Conservation (phyloP, 2,329 filamentous ascomycete genomes). For the Fusarium brachygibbosum region DNA sequence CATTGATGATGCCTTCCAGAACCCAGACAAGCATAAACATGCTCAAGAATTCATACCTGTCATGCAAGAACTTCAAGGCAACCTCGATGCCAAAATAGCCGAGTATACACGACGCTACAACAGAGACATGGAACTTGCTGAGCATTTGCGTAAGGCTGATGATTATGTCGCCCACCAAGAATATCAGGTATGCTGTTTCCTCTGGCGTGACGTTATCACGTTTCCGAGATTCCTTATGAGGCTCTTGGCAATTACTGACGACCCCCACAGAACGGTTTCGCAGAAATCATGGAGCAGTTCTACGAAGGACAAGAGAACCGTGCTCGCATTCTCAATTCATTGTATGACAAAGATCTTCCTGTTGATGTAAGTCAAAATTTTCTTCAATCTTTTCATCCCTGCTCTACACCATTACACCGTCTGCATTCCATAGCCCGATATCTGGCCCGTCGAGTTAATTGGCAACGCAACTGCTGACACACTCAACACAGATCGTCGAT, state of each 20-base stretch:
- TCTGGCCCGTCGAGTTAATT: conserved; percentile 25
- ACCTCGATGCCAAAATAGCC: conserved; percentile 50
- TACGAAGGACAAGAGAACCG: conserved; percentile 62
- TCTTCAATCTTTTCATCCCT: conserved; percentile 24
- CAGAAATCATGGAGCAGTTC: conserved; percentile 58
- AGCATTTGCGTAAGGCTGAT: conserved; percentile 55
- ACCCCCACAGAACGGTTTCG: conserved; percentile 54
- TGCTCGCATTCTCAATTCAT: conserved; percentile 60
- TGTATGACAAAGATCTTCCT: conserved; percentile 61
- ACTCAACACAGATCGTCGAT: conserved; percentile 55
- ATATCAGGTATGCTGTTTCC: conserved; percentile 54
- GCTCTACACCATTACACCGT: conserved; percentile 18
- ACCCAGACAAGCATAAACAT: conserved; percentile 66
- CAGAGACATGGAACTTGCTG: conserved; percentile 54
- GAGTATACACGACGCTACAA: conserved; percentile 53
- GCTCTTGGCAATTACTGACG: conserved; percentile 37
- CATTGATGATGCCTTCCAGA: conserved; percentile 68
- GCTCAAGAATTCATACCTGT: conserved; percentile 67
- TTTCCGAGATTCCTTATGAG: conserved; percentile 43
- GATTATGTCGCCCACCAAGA: conserved; percentile 54
- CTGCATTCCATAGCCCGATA: conserved; percentile 39
- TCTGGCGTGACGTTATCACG: conserved; percentile 34
- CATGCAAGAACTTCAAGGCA: conserved; percentile 61
- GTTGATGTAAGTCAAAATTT: conserved; percentile 61
- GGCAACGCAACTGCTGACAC: conserved; percentile 39